phyloP scores from a whole-genome alignment of 768 basidiomycete genomes.

The Pleurotus ostreatus region DNA sequence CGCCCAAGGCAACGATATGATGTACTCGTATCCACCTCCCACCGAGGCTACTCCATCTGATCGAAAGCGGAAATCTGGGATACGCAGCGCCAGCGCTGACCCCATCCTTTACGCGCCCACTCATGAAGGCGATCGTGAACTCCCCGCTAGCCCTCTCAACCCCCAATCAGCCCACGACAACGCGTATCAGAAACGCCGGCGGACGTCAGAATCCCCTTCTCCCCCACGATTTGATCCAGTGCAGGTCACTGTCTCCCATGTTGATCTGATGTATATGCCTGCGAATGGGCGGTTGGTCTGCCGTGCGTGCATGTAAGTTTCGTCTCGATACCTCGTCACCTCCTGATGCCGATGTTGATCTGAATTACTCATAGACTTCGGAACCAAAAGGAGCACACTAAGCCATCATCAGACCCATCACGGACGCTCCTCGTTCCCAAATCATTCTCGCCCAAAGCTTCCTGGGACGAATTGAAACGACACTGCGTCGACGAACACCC shows the following conservation, averaged over 20 bases:
- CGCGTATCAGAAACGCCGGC: conserved; percentile 4
- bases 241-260: conserved; percentile 22
- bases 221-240: conserved; percentile 1
- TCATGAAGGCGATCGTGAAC: not conserved
- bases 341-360: too few species aligned
- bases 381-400: not conserved
- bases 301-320: conserved; percentile 33
- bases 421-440: conserved; percentile 11
- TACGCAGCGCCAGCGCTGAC: conserved; percentile 1
- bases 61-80: not conserved
- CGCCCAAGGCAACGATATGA: not conserved
- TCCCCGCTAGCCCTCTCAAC: not conserved
- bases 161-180: too few species aligned
- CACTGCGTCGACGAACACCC: conserved; percentile 32
- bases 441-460: conserved; percentile 23
- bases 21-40: not conserved
- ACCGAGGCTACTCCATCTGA: not conserved
- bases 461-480: conserved; percentile 31
- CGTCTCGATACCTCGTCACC: not conserved
- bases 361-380: not conserved
- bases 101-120: not conserved
- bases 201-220: conserved; percentile 6
- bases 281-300: conserved; percentile 27
- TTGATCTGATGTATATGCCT: conserved; percentile 35
- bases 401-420: not conserved